Conservation (phyloP, 2,329 filamentous ascomycete genomes). For the Coniochaeta pulveracea region DNA sequence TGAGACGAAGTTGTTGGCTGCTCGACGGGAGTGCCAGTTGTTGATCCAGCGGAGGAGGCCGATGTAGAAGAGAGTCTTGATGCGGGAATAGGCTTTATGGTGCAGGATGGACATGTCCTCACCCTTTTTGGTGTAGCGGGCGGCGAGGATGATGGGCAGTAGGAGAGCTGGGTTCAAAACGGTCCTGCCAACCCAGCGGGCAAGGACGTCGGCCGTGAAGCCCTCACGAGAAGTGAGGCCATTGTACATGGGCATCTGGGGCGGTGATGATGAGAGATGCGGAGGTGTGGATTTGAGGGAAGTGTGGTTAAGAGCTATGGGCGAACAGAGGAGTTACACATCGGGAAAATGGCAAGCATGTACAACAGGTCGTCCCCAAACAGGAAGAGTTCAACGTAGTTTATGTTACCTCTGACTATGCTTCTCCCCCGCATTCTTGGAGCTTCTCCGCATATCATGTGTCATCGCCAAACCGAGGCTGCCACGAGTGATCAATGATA, state of each 20-base stretch:
- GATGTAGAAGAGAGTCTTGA: slow-evolving; percentile 42
- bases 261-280: slow-evolving; percentile 2
- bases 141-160: slow-evolving; percentile 50
- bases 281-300: too few species aligned
- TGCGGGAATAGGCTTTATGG: slow-evolving; percentile 34
- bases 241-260: slow-evolving; percentile 34
- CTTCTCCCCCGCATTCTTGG: too few species aligned
- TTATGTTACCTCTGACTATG: too few species aligned
- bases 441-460: too few species aligned
- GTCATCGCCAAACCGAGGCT: too few species aligned
- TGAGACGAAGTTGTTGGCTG: slow-evolving; percentile 34
- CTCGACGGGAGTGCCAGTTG: slow-evolving; percentile 36
- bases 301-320: background rate
- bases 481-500: too few species aligned
- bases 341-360: too few species aligned
- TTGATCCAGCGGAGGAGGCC: slow-evolving; percentile 37
- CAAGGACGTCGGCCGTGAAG: slow-evolving; percentile 49
- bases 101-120: slow-evolving; percentile 40
- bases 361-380: too few species aligned
- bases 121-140: slow-evolving; percentile 52
- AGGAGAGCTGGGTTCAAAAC: slow-evolving; percentile 54
- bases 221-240: slow-evolving; percentile 44
- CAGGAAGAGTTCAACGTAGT: too few species aligned
- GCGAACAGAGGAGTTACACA: too few species aligned
- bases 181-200: slow-evolving; percentile 45